Conservation (phyloP, 1,139 yeast species). For the Groenewaldozyma auringiensis region DNA sequence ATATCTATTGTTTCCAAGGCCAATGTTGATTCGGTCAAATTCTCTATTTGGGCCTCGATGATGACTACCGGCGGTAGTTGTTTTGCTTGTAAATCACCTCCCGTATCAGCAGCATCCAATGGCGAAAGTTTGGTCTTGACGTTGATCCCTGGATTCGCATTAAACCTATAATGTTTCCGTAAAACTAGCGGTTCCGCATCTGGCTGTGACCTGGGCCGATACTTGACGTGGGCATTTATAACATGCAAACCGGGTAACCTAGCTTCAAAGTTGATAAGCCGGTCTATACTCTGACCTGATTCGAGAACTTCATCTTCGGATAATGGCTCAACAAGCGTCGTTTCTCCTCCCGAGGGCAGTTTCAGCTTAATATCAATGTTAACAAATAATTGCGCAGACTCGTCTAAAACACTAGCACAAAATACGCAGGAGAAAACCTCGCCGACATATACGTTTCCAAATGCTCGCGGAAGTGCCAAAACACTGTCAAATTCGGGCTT, state of each 20-base stretch:
- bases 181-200: conserved; percentile 13
- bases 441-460: conserved; percentile 28
- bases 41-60: conserved; percentile 32
- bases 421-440: conserved; percentile 25
- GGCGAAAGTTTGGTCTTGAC: conserved; percentile 28
- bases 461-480: conserved; percentile 20
- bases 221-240: conserved; percentile 23
- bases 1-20: conserved; percentile 28
- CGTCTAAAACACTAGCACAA: conserved; percentile 16
- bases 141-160: conserved; percentile 26
- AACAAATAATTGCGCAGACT: conserved; percentile 7
- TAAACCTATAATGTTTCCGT: conserved; percentile 26
- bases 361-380: conserved; percentile 17
- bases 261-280: conserved; percentile 24
- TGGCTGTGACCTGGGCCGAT: conserved; percentile 11
- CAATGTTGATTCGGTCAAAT: conserved; percentile 25
- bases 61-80: conserved; percentile 9
- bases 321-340: conserved; percentile 12
- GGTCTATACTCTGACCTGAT: conserved; percentile 12
- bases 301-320: conserved; percentile 8
- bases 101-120: neutral
- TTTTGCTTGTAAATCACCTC: neutral
- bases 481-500: conserved; percentile 11
- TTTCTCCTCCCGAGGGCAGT: conserved; percentile 16
- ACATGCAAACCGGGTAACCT: conserved; percentile 26